Conservation (phyloP, 1,139 yeast species). For the Debaryomyces robertsiae region DNA sequence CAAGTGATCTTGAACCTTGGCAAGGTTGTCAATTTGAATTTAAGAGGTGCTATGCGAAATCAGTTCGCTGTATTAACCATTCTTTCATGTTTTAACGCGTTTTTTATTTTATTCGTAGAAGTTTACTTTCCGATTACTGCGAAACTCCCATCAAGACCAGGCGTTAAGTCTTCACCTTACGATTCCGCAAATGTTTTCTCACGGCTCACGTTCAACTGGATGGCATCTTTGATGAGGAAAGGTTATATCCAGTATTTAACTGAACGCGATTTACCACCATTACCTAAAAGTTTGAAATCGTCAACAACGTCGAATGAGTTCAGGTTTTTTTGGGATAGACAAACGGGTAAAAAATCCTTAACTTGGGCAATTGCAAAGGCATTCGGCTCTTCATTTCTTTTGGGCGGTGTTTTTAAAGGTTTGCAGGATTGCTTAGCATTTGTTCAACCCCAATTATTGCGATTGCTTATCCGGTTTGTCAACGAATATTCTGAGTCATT, state of each 20-base stretch:
- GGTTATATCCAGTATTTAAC: conserved; percentile 77
- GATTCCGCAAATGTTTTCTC: conserved; percentile 85
- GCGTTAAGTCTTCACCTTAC: conserved; percentile 55
- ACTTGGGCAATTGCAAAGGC: conserved; percentile 61
- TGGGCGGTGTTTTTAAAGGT: conserved; percentile 79
- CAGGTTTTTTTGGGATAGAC: conserved; percentile 61
- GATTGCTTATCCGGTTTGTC: conserved; percentile 77
- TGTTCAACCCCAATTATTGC: conserved; percentile 84
- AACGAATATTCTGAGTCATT: conserved; percentile 62
- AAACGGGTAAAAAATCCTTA: conserved; percentile 59
- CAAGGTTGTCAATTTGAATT: conserved; percentile 45
- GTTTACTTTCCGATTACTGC: conserved; percentile 49
- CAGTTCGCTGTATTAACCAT: conserved; percentile 46
- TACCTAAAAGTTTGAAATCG: conserved; percentile 69
- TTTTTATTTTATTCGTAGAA: conserved; percentile 57
- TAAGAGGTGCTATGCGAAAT: conserved; percentile 44
- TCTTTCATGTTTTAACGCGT: conserved; percentile 51
- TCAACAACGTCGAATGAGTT: conserved; percentile 52
- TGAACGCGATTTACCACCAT: conserved; percentile 77
- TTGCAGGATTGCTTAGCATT: conserved; percentile 82
- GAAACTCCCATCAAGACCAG: conserved; percentile 39
- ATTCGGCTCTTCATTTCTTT: conserved; percentile 67
- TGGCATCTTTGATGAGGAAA: conserved; percentile 83
- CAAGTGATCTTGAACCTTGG: conserved; percentile 44
- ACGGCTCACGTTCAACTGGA: conserved; percentile 83